phyloP scores from a whole-genome alignment of 345 rosid species.

The Syzygium aromaticum region DNA sequence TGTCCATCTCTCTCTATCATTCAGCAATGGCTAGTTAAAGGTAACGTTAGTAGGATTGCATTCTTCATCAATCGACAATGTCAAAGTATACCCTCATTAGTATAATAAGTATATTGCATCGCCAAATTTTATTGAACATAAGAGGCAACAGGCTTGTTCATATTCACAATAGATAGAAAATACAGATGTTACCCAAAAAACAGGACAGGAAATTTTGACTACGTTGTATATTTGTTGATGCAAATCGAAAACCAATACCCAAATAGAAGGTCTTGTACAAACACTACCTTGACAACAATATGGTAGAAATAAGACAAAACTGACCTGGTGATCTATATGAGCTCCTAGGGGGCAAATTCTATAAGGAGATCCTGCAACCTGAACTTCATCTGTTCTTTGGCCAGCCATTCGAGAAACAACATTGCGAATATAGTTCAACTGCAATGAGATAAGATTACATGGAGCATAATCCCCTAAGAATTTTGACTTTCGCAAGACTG shows the following conservation, averaged over 20 bases:
- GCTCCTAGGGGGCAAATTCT: constrained; percentile 97
- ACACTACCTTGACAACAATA: neutral
- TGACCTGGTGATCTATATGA: constrained; percentile 93
- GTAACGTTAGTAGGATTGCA: no score
- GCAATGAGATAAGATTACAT: constrained; percentile 3
- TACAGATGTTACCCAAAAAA: neutral
- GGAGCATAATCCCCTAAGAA: neutral
- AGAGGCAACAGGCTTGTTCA: neutral
- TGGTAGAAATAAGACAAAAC: neutral
- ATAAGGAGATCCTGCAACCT: constrained; percentile 73
- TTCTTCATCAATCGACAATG: no score
- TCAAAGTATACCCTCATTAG: neutral
- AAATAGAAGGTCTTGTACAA: neutral
- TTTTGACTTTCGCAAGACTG: neutral
- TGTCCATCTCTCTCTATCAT: neutral
- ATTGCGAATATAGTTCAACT: constrained; percentile 35
- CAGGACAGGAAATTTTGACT: neutral
- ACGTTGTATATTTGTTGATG: neutral
- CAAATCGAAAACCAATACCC: neutral
- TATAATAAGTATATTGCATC: neutral
- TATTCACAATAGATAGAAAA: neutral
- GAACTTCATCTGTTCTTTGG: constrained; percentile 40
- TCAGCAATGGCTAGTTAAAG: no score
- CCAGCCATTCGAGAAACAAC: constrained; percentile 56
- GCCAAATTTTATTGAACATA: neutral